Evolutionary conservation across 2,329 filamentous ascomycete genomes (phyloP).

Genomic region (Fusarium sp.): DNA sequence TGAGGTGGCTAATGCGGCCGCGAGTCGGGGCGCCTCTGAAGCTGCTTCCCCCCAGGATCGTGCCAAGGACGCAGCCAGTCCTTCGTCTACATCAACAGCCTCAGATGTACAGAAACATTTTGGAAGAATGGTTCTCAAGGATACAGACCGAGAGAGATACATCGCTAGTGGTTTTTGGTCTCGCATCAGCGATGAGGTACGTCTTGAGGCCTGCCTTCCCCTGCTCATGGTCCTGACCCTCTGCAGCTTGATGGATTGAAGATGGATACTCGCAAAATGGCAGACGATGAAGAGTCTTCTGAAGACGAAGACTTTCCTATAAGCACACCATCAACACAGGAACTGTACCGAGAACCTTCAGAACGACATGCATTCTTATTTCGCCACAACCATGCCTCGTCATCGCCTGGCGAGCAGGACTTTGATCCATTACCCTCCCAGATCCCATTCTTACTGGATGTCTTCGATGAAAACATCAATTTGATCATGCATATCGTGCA

Average conservation of each 20-base stretch:
- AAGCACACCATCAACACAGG: conserved; percentile 53
- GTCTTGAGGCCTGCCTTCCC: background rate
- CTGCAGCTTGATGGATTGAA: conserved; percentile 60
- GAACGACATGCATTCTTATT: conserved; percentile 68
- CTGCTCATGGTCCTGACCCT: background rate
- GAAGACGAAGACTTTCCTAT: conserved; percentile 54
- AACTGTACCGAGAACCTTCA: conserved; percentile 58
- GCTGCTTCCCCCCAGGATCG: conserved; percentile 47
- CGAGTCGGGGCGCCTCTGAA: conserved; percentile 45
- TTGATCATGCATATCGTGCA: conserved; percentile 59
- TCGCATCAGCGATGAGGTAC: conserved; percentile 67
- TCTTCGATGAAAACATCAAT: conserved; percentile 67
- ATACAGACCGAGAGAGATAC: conserved; percentile 60
- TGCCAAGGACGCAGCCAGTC: conserved; percentile 29
- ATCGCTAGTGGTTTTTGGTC: conserved; percentile 69
- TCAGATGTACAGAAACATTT: conserved; percentile 57
- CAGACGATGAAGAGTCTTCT: conserved; percentile 50
- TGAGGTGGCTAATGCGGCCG: conserved; percentile 55
- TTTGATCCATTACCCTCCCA: conserved; percentile 68
- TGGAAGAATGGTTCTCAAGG: conserved; percentile 62
- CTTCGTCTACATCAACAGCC: conserved; percentile 26
- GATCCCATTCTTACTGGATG: conserved; percentile 65
- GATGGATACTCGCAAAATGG: conserved; percentile 54
- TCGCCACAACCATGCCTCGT: conserved; percentile 56
- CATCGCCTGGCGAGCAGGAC: conserved; percentile 52